phyloP scores from a whole-genome alignment of 192 early-diverging fungal species.

The Mortierella alpina region DNA sequence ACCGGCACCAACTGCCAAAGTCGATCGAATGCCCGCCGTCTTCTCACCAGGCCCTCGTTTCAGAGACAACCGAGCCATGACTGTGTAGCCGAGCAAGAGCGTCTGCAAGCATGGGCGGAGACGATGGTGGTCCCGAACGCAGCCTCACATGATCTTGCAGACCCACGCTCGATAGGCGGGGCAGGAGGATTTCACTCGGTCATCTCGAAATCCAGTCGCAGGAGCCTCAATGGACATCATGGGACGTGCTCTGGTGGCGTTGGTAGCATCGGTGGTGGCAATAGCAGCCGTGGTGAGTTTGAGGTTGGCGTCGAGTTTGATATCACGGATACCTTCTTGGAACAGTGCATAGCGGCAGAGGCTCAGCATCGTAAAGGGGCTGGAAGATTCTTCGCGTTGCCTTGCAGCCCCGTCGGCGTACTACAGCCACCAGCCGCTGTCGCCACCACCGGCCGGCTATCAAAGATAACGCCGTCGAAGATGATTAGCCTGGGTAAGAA shows the following conservation, averaged over 20 bases:
- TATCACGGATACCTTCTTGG: slow-evolving; percentile 36
- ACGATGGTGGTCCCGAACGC: neutral
- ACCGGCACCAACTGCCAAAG: slow-evolving; percentile 4
- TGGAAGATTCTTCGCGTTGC: slow-evolving; percentile 47
- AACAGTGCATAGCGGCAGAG: slow-evolving; percentile 40
- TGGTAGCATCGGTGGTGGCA: slow-evolving; percentile 16
- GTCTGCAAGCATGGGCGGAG: slow-evolving; percentile 21
- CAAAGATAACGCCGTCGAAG: slow-evolving; percentile 16
- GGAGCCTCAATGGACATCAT: slow-evolving; percentile 20
- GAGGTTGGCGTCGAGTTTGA: slow-evolving; percentile 49
- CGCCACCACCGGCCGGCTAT: neutral
- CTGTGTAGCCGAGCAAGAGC: slow-evolving; percentile 20
- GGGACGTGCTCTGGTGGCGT: slow-evolving; percentile 13
- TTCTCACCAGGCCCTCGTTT: slow-evolving; percentile 21
- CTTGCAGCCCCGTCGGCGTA: slow-evolving; percentile 11
- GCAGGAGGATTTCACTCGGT: slow-evolving; percentile 26
- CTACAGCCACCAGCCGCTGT: neutral
- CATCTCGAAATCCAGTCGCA: slow-evolving; percentile 44
- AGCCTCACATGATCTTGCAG: neutral
- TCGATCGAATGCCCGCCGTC: neutral
- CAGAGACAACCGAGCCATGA: slow-evolving; percentile 25
- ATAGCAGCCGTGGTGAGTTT: slow-evolving; percentile 43
- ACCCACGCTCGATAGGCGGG: slow-evolving; percentile 2
- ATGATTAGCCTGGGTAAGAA: slow-evolving; percentile 9
- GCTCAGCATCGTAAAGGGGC: slow-evolving; percentile 44